A percentile compares a stretch with the other conserved stretches of the same genome.
Evolutionary conservation across 108 stramenopile genomes (phyloP).

Genomic region (Discostella stelligeroides): DNA sequence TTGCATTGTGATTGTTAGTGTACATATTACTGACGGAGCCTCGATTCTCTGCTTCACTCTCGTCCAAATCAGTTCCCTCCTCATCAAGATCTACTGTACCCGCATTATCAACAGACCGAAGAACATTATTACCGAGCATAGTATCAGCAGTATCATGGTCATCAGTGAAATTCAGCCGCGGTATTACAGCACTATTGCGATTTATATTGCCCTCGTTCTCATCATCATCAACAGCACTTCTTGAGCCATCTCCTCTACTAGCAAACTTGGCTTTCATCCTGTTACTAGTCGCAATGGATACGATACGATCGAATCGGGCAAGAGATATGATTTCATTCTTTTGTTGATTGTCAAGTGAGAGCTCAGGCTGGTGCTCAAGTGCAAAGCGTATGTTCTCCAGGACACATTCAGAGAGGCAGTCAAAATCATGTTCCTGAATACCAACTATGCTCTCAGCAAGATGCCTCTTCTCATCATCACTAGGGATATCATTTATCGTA

Average conservation of each 20-base stretch:
- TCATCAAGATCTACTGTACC: neutral
- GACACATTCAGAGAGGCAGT: neutral
- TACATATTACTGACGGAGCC: neutral
- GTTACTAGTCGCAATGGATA: neutral
- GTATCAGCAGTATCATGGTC: neutral
- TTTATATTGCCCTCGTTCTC: no score
- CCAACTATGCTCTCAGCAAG: neutral
- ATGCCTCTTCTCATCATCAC: neutral
- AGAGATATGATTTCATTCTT: neutral
- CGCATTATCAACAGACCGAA: neutral
- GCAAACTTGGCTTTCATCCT: neutral
- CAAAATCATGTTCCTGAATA: neutral
- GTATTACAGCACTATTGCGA: neutral
- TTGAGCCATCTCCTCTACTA: neutral
- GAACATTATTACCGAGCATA: neutral
- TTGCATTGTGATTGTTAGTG: neutral
- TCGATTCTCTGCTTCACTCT: no score
- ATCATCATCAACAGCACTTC: neutral
- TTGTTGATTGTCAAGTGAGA: neutral
- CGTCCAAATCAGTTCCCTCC: no score
- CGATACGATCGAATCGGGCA: neutral
- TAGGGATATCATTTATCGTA: neutral
- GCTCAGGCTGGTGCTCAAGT: neutral
- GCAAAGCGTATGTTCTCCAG: conserved; percentile 4
- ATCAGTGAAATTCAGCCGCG: neutral